Conservation (phyloP, 805 yeast species). For the Suhomyces emberorum region DNA sequence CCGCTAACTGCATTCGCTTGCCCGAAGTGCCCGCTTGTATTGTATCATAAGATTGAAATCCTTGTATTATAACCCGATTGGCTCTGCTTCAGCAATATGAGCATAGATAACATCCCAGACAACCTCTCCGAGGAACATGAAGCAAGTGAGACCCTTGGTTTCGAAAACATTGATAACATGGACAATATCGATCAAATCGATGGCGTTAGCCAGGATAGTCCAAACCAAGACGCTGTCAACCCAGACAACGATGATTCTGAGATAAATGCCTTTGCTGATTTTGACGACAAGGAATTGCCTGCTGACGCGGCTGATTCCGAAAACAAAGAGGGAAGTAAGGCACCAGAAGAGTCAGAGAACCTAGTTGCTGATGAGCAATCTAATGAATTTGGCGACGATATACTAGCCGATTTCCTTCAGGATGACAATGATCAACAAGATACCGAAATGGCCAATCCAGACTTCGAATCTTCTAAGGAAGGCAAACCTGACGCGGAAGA, state of each 20-base stretch:
- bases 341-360: background rate
- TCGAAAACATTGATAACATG: background rate
- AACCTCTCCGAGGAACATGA: background rate
- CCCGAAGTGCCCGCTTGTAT: background rate
- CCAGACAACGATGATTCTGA: background rate
- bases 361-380: background rate
- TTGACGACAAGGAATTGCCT: background rate
- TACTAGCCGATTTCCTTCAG: constrained; percentile 2
- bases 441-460: background rate
- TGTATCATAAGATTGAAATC: background rate
- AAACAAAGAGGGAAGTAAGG: background rate
- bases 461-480: background rate
- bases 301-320: background rate
- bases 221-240: background rate
- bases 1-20: background rate
- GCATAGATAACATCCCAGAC: background rate
- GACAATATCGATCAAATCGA: background rate
- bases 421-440: background rate
- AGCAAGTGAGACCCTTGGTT: background rate
- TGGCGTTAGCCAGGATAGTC: background rate
- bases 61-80: background rate
- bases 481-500: background rate
- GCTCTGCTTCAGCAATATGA: background rate
- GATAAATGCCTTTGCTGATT: background rate
- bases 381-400: constrained; percentile 2